Base-by-base conservation (phyloP, 306 rosid species). In the Rosa lucieae region DNA sequence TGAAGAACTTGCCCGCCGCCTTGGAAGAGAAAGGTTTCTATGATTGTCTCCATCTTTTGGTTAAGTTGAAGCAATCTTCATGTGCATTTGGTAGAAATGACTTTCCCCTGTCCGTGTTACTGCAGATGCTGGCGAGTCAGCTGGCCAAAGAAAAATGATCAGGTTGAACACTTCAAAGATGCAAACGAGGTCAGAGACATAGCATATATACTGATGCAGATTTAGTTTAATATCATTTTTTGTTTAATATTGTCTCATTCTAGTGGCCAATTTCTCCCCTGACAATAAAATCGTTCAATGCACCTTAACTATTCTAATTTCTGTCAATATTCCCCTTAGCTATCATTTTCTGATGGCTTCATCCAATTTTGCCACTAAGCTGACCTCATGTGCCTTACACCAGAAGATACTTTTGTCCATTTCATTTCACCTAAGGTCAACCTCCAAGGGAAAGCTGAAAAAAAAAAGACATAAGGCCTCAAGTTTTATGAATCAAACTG, bases 1-100 rank as follows among this genome's bases (percentile, higher is more conserved):
- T 72, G 99, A 95, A 82, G 99, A 93, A 91, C 94, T 95, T 84
- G 99, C 99, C 74, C 97, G 99, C 47, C 98, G 98, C 73, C 87
- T 95, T 74, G 99, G 99, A 74, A 89, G 87, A 87, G 99, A 93
- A 79, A 95, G 92, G 99, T 95, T 81, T 72, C 55, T 29, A 42
- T 59, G 23, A 79, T 72, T 73, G 42, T 77, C 47, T 79, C 72
- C 42, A 15, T 35, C 69, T 6, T 71, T 44, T 74, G 79, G 65
- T 78, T 78, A 56, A 80, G 71, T 40, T 61, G 67, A 70, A 77
- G 73, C 17, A 76, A 42, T 51, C 63, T 55, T 23, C 1, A 76
- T 65, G 67, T 10, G 48, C 51, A 6, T 51, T 46, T 58, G 66
- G 66, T 77, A 8, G 48, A 42, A 82, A 40, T 67, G 10, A 37